phyloP scores from a whole-genome alignment of 331 rosid species.

The Acacia concinna region DNA sequence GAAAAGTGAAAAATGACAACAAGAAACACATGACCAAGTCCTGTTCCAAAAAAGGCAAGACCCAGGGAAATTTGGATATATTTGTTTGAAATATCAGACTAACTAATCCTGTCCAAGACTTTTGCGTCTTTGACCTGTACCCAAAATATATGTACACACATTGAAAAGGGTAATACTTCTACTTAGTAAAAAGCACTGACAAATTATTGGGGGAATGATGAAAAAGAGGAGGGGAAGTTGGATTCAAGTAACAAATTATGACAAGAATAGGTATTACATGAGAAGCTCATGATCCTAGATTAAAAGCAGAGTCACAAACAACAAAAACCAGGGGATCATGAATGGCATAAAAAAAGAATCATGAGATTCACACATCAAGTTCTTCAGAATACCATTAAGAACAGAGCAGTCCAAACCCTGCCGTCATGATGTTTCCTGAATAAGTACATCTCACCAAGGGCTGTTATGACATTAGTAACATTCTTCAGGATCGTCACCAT shows the following conservation, averaged over 20 bases:
- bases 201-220: not conserved
- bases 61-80: not conserved
- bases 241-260: not conserved
- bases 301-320: not conserved
- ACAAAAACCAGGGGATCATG: not conserved
- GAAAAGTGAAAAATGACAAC: not conserved
- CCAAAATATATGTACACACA: not conserved
- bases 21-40: not conserved
- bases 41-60: not conserved
- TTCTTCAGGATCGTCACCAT: slow-evolving; percentile 98
- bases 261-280: not conserved
- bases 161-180: not conserved
- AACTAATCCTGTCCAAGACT: not conserved
- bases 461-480: slow-evolving; percentile 96
- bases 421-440: slow-evolving; percentile 84
- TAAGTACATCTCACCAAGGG: slow-evolving; percentile 92
- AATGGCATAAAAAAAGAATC: not conserved
- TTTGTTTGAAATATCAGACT: slow-evolving; percentile 18
- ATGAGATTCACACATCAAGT: slow-evolving; percentile 23
- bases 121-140: slow-evolving; percentile 12
- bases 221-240: not conserved
- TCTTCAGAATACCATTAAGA: slow-evolving; percentile 76
- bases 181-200: not conserved
- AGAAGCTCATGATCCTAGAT: slow-evolving; percentile 21
- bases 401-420: slow-evolving; percentile 93